Percentiles rank a stretch among this genome's conserved stretches.
These are phyloP conservation scores for Umbilicaria muhlenbergii DNA, from an alignment of 495 filamentous ascomycete species.

Conservation along the genomic window DNA sequence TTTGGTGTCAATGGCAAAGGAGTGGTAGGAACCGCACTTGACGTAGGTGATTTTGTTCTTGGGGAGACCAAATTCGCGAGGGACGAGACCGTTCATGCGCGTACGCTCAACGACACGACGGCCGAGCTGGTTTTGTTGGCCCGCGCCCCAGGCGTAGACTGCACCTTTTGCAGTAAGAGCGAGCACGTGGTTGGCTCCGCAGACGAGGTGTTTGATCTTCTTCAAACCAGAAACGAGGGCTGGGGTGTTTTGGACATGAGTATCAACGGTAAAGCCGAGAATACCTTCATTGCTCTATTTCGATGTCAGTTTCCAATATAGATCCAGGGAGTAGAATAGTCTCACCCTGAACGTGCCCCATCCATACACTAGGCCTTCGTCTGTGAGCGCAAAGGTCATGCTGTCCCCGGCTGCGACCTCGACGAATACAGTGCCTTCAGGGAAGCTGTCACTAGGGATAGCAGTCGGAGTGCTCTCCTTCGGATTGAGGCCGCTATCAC, in stretches of 20 bases:
- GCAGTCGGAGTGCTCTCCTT: slow-evolving; percentile 40
- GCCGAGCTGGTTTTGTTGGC: slow-evolving; percentile 49
- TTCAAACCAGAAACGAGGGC: slow-evolving; percentile 33
- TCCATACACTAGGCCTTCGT: slow-evolving; percentile 49
- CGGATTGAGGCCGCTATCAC: slow-evolving; percentile 41
- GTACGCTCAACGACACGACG: slow-evolving; percentile 42
- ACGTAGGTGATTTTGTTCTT: slow-evolving; percentile 36
- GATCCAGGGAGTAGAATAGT: slow-evolving; percentile 1
- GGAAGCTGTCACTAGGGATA: slow-evolving; percentile 35
- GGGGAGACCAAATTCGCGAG: slow-evolving; percentile 11
- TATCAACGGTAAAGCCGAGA: slow-evolving; percentile 30
- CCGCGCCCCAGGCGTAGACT: slow-evolving; percentile 47
- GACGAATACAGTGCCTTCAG: slow-evolving; percentile 38
- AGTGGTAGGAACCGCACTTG: slow-evolving; percentile 39
- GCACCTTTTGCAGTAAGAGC: slow-evolving; percentile 39
- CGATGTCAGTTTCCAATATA: slow-evolving; percentile 1
- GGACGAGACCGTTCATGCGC: slow-evolving; percentile 17
- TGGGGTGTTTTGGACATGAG: slow-evolving; percentile 30
- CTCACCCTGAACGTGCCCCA: slow-evolving; percentile 60
- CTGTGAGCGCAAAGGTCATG: slow-evolving; percentile 47
- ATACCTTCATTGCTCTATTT: slow-evolving; percentile 40
- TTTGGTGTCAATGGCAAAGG: slow-evolving; percentile 56
- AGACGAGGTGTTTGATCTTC: slow-evolving; percentile 38
- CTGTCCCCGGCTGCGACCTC: slow-evolving; percentile 50
- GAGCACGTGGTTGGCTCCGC: slow-evolving; percentile 46